Evolutionary conservation across 1,139 yeast genomes (phyloP), one percentile per base, ranked within the genome.

Genomic region (Geotrichum cucujoidarum): DNA sequence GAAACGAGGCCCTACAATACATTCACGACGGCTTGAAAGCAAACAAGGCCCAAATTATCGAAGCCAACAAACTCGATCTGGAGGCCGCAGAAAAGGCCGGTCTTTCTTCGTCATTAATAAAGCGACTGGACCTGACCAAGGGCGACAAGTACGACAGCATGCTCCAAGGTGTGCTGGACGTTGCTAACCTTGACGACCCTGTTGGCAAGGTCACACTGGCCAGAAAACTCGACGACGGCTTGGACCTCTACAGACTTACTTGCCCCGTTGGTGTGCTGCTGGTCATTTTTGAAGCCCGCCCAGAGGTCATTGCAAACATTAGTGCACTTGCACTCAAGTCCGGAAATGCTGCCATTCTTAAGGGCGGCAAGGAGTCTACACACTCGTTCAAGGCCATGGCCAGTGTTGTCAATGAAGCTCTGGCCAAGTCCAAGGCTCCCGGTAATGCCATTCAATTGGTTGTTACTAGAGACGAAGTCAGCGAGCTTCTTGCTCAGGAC

Each of bases 221-320:
- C 38, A 80, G 83, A 36, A 78, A 87, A 64, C 72, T 94, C 35
- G 99, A 94, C 64, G 95, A 88, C 43, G 95, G 87, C 5, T 76
- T 94, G 57, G 83, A 81, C 47, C 72, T 94, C 53, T 84, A 81
- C 65, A 72, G 95, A 60, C 76, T 92, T 13, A 83, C 96, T 4
- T 84, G 96, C 27, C 98, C 98, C 14, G 89, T 94, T 7, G 99
- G 99, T 13, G 97, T 89, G 0, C 67, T 94, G 45, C 73, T 94
- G 54, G 90, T 94, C 44, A 94, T 94, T 52, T 94, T 94, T 63
- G 99, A 94, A 68, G 82, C 95, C 35, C 79, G 99, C 60, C 99
- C 99, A 27, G 99, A 94, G 64, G 98, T 94, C 14, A 92, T 94
- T 70, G 98, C 98, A 48, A 94, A 94, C 65, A 92, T 94, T 61